Conservation (phyloP, 1,284 basidiomycete genomes). For the Cutaneotrichosporon mucoides region DNA sequence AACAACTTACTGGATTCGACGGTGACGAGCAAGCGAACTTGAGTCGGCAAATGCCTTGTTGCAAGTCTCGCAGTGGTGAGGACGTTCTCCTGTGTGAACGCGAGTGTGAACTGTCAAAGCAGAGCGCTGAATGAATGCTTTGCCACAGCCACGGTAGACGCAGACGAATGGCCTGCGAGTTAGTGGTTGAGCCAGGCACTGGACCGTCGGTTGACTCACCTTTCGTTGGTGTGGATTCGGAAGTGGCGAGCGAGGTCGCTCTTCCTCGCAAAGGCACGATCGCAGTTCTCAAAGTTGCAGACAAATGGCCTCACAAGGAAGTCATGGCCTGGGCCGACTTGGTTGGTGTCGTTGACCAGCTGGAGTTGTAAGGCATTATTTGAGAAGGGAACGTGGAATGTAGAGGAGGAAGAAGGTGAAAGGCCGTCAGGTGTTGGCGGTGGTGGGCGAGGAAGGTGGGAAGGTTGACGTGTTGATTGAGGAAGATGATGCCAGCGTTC, state of each 20-base stretch:
- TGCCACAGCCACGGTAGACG: conserved; percentile 37
- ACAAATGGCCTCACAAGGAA: conserved; percentile 39
- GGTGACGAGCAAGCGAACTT: conserved; percentile 56
- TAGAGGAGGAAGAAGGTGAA: background rate
- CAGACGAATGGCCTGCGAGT: conserved; percentile 47
- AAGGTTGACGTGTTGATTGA: background rate
- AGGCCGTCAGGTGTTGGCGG: background rate
- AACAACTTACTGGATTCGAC: conserved; percentile 53
- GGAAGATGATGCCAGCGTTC: background rate
- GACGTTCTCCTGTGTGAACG: conserved; percentile 56
- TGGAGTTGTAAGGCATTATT: conserved; percentile 17
- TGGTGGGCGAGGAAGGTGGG: background rate
- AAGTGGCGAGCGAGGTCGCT: conserved; percentile 53
- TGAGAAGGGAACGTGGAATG: too few relatives aligned
- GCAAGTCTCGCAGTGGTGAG: conserved; percentile 55
- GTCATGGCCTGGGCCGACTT: conserved; percentile 36
- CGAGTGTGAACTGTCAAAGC: conserved; percentile 50
- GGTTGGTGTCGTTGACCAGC: conserved; percentile 46
- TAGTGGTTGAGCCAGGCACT: too few relatives aligned
- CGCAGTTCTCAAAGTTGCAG: conserved; percentile 47
- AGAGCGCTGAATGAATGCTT: conserved; percentile 50
- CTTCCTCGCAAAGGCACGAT: conserved; percentile 52
- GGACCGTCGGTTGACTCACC: conserved; percentile 26
- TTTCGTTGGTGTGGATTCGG: conserved; percentile 51
- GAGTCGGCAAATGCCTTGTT: conserved; percentile 57